phyloP scores from a whole-genome alignment of 208 protist species.

The Trypanosoma rangeli region DNA sequence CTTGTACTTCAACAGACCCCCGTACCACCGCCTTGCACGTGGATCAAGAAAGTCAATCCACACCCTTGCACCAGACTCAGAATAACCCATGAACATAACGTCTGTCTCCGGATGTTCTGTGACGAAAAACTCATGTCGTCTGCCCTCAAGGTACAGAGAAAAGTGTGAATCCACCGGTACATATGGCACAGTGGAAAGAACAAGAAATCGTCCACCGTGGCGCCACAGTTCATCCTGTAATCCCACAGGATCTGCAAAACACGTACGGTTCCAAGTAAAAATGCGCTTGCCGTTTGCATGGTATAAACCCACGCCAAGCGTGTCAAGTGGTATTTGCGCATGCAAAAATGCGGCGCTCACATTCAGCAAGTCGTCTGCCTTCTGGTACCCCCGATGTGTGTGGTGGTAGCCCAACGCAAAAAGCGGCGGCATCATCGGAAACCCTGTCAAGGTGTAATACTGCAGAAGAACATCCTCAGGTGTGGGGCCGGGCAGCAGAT shows the following conservation, averaged over 20 bases:
- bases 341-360: slow-evolving; percentile 28
- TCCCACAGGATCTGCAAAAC: slow-evolving; percentile 88
- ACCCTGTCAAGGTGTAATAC: slow-evolving; percentile 94
- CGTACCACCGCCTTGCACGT: slow-evolving; percentile 88
- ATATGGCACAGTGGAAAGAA: slow-evolving; percentile 97
- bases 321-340: slow-evolving; percentile 44
- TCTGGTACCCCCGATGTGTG: slow-evolving; percentile 14
- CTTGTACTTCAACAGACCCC: slow-evolving; percentile 78
- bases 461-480: slow-evolving; percentile 83
- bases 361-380: not conserved
- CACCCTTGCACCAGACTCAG: slow-evolving; percentile 80
- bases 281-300: slow-evolving; percentile 30
- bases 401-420: slow-evolving; percentile 97
- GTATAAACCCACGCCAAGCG: slow-evolving; percentile 27
- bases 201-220: slow-evolving; percentile 83
- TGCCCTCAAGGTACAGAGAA: slow-evolving; percentile 70
- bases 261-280: slow-evolving; percentile 46
- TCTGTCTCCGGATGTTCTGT: slow-evolving; percentile 49
- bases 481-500: slow-evolving; percentile 91
- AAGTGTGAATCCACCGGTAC: slow-evolving; percentile 86
- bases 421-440: slow-evolving; percentile 89
- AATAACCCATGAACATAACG: slow-evolving; percentile 87
- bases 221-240: slow-evolving; percentile 86
- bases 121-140: slow-evolving; percentile 73
- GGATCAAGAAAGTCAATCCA: slow-evolving; percentile 91